These are phyloP conservation scores for Starmerella stellata DNA, from an alignment of 805 yeast genomes.

Conservation along the genomic window DNA sequence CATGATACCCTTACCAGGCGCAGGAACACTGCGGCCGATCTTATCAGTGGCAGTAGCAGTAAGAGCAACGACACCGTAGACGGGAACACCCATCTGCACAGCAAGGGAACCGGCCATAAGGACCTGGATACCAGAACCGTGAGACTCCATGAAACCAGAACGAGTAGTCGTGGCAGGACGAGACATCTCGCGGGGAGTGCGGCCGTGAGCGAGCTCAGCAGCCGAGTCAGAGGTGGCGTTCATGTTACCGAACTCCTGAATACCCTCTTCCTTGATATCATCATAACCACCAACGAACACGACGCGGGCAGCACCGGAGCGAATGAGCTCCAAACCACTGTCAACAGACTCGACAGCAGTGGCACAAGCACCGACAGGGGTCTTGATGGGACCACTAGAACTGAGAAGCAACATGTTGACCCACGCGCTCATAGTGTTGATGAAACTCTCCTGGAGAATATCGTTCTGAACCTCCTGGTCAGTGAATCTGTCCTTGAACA, in stretches of 20 bases:
- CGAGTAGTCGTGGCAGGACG: slow-evolving; percentile 94
- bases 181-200: slow-evolving; percentile 97
- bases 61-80: slow-evolving; percentile 84
- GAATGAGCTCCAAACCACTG: slow-evolving; percentile 82
- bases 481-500: slow-evolving; percentile 87
- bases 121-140: slow-evolving; percentile 96
- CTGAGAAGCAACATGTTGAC: slow-evolving; percentile 94
- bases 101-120: slow-evolving; percentile 92
- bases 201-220: slow-evolving; percentile 81
- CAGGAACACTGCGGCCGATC: slow-evolving; percentile 97
- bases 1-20: slow-evolving; percentile 98
- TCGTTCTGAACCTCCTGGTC: slow-evolving; percentile 95
- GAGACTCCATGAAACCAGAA: slow-evolving; percentile 98
- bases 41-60: slow-evolving; percentile 95
- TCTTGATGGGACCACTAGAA: slow-evolving; percentile 96
- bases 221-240: slow-evolving; percentile 86
- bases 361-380: slow-evolving; percentile 99
- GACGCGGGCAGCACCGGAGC: slow-evolving; percentile 86
- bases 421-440: slow-evolving; percentile 99
- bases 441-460: slow-evolving; percentile 91
- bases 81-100: slow-evolving; percentile 95
- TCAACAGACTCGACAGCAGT: slow-evolving; percentile 97
- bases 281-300: slow-evolving; percentile 98
- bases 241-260: slow-evolving; percentile 96
- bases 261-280: slow-evolving; percentile 98